Evolutionary conservation across 768 basidiomycete genomes (phyloP).

Genomic region (Termitomyces sp.): DNA sequence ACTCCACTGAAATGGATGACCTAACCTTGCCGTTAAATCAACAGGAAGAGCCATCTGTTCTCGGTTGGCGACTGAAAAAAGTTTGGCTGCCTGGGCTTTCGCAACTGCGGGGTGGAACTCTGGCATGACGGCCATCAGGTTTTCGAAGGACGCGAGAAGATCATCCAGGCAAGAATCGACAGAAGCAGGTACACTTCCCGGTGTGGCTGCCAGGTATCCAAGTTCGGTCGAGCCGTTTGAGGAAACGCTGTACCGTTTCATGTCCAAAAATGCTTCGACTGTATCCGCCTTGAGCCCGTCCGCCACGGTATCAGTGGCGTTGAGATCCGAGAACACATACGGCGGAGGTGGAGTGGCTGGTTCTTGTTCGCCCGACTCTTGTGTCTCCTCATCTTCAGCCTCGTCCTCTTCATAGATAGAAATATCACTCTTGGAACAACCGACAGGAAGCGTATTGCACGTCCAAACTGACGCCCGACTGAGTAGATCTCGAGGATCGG

Average conservation of each 20-base stretch:
- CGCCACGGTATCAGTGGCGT: not conserved
- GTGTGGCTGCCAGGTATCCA: slow-evolving; percentile 4
- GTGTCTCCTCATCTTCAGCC: slow-evolving; percentile 13
- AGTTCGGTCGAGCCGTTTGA: slow-evolving; percentile 10
- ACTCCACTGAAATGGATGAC: slow-evolving; percentile 8
- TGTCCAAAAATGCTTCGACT: not conserved
- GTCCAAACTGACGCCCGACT: slow-evolving; percentile 20
- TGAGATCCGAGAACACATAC: slow-evolving; percentile 11
- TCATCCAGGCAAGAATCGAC: slow-evolving; percentile 19
- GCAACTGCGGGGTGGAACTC: slow-evolving; percentile 5
- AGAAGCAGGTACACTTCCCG: slow-evolving; percentile 7
- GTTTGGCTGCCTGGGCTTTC: not conserved
- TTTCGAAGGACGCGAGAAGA: slow-evolving; percentile 22
- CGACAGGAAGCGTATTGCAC: slow-evolving; percentile 8
- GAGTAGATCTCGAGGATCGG: slow-evolving; percentile 18
- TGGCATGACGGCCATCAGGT: slow-evolving; percentile 18
- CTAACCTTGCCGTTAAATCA: not conserved
- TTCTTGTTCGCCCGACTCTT: slow-evolving; percentile 1
- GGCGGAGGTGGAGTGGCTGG: slow-evolving; percentile 18
- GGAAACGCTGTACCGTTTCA: slow-evolving; percentile 2
- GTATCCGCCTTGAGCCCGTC: slow-evolving; percentile 2
- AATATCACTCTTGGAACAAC: slow-evolving; percentile 3
- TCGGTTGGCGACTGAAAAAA: not conserved
- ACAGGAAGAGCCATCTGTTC: not conserved
- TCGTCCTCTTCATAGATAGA: slow-evolving; percentile 8